phyloP scores from a whole-genome alignment of 164 flowering plant species.

The Kingdonia uniflora region DNA sequence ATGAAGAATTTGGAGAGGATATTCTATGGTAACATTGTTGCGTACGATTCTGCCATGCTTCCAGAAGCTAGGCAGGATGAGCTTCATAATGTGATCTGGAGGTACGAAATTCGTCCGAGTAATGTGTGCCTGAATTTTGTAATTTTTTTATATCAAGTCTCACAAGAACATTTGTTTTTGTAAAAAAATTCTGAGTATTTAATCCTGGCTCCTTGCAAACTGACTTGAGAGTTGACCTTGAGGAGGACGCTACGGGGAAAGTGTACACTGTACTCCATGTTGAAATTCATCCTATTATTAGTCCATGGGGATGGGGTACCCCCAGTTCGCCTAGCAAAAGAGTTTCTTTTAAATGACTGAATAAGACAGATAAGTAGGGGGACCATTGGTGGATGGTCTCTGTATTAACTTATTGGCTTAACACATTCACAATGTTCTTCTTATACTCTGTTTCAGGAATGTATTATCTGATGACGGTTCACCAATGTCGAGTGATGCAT shows the following conservation, averaged over 20 bases:
- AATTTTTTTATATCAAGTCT: too few species aligned
- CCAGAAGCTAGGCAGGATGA: conserved; percentile 77
- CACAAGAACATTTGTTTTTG: too few species aligned
- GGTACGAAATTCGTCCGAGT: conserved; percentile 27
- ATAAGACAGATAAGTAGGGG: neutral
- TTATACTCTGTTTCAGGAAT: conserved; percentile 47
- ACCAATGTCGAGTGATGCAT: conserved; percentile 49
- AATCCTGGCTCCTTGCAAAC: too few species aligned
- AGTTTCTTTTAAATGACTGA: neutral
- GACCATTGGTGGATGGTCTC: too few species aligned
- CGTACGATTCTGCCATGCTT: conserved; percentile 83
- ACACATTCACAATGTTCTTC: neutral
- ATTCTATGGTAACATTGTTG: conserved; percentile 92
- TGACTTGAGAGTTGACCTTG: too few species aligned
- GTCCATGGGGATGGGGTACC: too few species aligned
- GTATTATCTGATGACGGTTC: conserved; percentile 80
- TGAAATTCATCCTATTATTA: too few species aligned
- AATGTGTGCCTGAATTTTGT: too few species aligned
- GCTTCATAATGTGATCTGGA: conserved; percentile 59
- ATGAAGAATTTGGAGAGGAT: conserved; percentile 97
- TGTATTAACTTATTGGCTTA: too few species aligned
- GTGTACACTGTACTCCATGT: too few species aligned
- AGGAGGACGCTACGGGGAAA: too few species aligned
- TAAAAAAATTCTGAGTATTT: too few species aligned
- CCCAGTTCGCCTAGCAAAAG: neutral